Evolutionary conservation across 441 rosid species (phyloP).

Genomic region (California macrophylla): DNA sequence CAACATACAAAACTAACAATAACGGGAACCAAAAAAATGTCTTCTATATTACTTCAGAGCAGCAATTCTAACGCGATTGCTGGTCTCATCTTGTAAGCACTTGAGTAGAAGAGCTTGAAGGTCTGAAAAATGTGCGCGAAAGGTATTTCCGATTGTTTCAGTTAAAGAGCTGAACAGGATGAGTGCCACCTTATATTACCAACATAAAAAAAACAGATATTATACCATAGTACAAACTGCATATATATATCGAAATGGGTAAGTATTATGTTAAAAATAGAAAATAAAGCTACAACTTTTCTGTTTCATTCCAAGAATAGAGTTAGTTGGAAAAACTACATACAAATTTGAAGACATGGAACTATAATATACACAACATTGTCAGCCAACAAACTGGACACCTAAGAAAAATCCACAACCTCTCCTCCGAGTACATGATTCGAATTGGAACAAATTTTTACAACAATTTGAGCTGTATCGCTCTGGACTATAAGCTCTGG

Average conservation of each 20-base stretch:
- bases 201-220: constrained; percentile 8
- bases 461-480: not conserved
- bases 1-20: constrained; percentile 5
- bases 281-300: not conserved
- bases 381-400: not conserved
- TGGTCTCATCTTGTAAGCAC: constrained; percentile 84
- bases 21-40: constrained; percentile 13
- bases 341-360: not conserved
- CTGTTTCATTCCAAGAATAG: not conserved
- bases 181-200: constrained; percentile 63
- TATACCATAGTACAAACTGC: not conserved
- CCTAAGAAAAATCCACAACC: not conserved
- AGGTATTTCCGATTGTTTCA: constrained; percentile 86
- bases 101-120: constrained; percentile 89
- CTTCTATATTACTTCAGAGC: constrained; percentile 68
- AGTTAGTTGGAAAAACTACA: not conserved
- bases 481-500: not conserved
- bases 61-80: constrained; percentile 90
- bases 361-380: not conserved
- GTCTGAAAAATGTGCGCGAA: constrained; percentile 75
- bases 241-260: not conserved
- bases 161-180: constrained; percentile 97
- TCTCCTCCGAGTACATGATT: not conserved
- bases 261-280: not conserved
- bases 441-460: not conserved